These are phyloP conservation scores for Parafenestella ontariensis DNA, from an alignment of 2,329 filamentous ascomycete species.

Conservation along the genomic window DNA sequence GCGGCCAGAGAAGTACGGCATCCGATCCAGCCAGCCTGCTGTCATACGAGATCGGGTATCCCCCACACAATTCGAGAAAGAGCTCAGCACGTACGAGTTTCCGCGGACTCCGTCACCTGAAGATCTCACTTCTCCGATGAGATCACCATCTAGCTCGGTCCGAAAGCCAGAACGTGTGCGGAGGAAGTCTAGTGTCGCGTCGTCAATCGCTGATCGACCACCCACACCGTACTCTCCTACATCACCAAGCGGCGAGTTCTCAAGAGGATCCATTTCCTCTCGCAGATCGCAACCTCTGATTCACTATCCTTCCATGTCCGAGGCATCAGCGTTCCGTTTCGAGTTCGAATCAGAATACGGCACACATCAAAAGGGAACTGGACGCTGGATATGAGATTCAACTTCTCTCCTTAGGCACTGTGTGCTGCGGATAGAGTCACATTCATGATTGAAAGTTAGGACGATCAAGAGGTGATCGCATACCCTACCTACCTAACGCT, in stretches of 20 bases:
- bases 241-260: conserved; percentile 38
- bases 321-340: conserved; percentile 48
- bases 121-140: conserved; percentile 22
- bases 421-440: not conserved
- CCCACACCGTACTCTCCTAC: conserved; percentile 50
- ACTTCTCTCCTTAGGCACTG: not conserved
- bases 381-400: conserved; percentile 26
- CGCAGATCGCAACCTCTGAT: conserved; percentile 40
- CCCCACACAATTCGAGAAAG: conserved; percentile 46
- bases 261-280: conserved; percentile 33
- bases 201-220: conserved; percentile 46
- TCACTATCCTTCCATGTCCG: conserved; percentile 48
- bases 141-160: conserved; percentile 38
- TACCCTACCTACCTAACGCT: conserved; percentile 1
- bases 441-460: not conserved
- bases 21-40: conserved; percentile 35
- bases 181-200: conserved; percentile 45
- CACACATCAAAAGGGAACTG: conserved; percentile 21
- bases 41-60: conserved; percentile 35
- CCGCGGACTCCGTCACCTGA: conserved; percentile 39
- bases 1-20: conserved; percentile 45
- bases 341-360: conserved; percentile 37
- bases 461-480: not conserved
- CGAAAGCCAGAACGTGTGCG: conserved; percentile 41
- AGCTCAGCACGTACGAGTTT: conserved; percentile 35